These are phyloP conservation scores for Cytospora schulzeri DNA, from an alignment of 2,329 filamentous ascomycete species.

Conservation along the genomic window DNA sequence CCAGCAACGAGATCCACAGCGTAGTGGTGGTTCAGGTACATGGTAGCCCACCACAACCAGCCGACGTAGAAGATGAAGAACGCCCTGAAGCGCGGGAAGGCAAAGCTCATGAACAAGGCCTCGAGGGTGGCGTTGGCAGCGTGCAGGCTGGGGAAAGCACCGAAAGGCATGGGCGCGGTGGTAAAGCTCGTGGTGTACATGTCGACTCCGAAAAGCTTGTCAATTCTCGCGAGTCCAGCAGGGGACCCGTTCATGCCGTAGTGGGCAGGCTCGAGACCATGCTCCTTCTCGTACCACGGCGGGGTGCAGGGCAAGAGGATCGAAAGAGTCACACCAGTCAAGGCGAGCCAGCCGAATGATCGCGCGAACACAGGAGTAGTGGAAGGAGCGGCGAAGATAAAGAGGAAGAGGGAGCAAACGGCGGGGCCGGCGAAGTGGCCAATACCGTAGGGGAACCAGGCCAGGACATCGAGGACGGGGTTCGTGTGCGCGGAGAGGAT, in stretches of 20 bases:
- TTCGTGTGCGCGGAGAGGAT: slow-evolving; percentile 90
- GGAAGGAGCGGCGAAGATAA: slow-evolving; percentile 85
- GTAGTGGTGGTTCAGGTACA: slow-evolving; percentile 98
- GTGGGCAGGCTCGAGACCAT: slow-evolving; percentile 86
- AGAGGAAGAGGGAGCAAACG: slow-evolving; percentile 76
- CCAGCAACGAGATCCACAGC: slow-evolving; percentile 89
- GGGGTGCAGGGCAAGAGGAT: slow-evolving; percentile 90
- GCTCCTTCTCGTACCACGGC: slow-evolving; percentile 94
- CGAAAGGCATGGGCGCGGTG: slow-evolving; percentile 88
- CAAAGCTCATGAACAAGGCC: slow-evolving; percentile 88
- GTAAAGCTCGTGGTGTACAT: slow-evolving; percentile 93
- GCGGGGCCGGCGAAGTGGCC: slow-evolving; percentile 87
- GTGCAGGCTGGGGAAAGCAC: slow-evolving; percentile 92
- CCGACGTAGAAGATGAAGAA: slow-evolving; percentile 81
- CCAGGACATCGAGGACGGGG: slow-evolving; percentile 79
- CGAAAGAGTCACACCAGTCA: slow-evolving; percentile 84
- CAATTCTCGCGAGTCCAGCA: slow-evolving; percentile 84
- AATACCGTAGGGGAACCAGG: slow-evolving; percentile 91
- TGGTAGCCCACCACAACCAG: slow-evolving; percentile 98
- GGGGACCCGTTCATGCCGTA: slow-evolving; percentile 90
- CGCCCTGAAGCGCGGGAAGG: slow-evolving; percentile 80
- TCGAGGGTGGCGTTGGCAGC: slow-evolving; percentile 87
- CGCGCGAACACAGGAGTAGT: slow-evolving; percentile 83
- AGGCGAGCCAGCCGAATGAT: slow-evolving; percentile 90
- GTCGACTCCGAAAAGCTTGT: slow-evolving; percentile 86